Conservation (phyloP, 495 filamentous ascomycete genomes). For the Stereocaulon alpinum region DNA sequence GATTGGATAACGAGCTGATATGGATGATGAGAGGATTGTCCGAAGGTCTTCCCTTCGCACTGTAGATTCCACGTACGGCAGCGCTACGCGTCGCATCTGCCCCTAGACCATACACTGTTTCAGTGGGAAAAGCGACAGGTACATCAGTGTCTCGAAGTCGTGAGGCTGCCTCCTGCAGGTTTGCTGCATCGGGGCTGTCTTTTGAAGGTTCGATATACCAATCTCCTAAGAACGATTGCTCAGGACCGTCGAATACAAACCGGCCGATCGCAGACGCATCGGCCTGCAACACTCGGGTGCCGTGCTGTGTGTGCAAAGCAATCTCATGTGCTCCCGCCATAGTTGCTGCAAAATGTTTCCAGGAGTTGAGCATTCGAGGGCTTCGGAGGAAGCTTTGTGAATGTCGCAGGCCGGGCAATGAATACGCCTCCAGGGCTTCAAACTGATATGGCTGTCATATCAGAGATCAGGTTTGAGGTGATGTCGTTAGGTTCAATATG, state of each 20-base stretch:
- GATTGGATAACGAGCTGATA: constrained; percentile 69
- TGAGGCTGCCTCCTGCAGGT: constrained; percentile 19
- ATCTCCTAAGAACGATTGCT: constrained; percentile 18
- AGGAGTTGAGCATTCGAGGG: too few species aligned
- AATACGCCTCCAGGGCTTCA: neutral
- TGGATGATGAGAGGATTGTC: constrained; percentile 97
- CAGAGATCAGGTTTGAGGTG: neutral
- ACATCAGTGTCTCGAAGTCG: constrained; percentile 48
- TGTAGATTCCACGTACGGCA: constrained; percentile 87
- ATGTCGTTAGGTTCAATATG: neutral
- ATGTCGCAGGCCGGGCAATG: neutral
- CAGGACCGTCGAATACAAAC: constrained; percentile 17
- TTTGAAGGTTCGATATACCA: constrained; percentile 17
- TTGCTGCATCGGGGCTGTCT: constrained; percentile 12
- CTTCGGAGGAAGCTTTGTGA: neutral
- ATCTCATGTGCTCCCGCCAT: neutral
- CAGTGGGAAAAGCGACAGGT: constrained; percentile 92
- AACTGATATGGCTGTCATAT: too few species aligned
- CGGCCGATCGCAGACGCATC: constrained; percentile 18
- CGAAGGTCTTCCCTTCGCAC: constrained; percentile 75
- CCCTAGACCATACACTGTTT: constrained; percentile 94
- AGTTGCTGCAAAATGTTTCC: neutral
- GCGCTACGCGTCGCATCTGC: constrained; percentile 79
- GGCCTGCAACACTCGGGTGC: constrained; percentile 15
- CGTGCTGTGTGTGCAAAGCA: neutral